Evolutionary conservation across 257 asterid genomes (phyloP).

Genomic region (Coffea canephora): DNA sequence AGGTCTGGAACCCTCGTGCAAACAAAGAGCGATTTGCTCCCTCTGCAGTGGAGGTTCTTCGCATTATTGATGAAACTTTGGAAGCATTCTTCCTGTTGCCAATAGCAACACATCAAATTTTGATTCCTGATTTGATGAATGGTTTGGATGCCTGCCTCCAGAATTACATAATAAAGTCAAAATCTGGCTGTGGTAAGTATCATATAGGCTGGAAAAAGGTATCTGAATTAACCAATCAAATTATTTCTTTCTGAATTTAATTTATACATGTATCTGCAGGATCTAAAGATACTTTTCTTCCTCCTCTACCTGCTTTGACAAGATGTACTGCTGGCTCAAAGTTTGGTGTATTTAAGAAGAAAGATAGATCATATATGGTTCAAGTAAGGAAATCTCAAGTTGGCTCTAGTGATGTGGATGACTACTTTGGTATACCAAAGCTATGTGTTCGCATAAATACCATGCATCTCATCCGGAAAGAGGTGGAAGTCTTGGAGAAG

Average conservation of each 20-base stretch:
- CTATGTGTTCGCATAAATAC: slow-evolving; percentile 81
- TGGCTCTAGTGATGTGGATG: slow-evolving; percentile 33
- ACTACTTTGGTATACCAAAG: slow-evolving; percentile 44
- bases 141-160: slow-evolving; percentile 76
- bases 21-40: slow-evolving; percentile 81
- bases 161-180: slow-evolving; percentile 54
- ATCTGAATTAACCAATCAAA: background rate
- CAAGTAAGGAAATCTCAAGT: slow-evolving; percentile 49
- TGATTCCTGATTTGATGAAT: slow-evolving; percentile 71
- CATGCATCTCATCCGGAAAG: slow-evolving; percentile 62
- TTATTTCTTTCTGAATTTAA: background rate
- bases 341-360: slow-evolving; percentile 65
- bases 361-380: slow-evolving; percentile 49
- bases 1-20: slow-evolving; percentile 85
- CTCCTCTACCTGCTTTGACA: slow-evolving; percentile 64
- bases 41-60: slow-evolving; percentile 90
- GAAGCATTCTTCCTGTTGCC: slow-evolving; percentile 97
- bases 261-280: slow-evolving; percentile 40
- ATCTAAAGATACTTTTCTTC: slow-evolving; percentile 55
- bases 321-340: slow-evolving; percentile 64
- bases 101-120: slow-evolving; percentile 78
- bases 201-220: slow-evolving; percentile 5
- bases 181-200: slow-evolving; percentile 75
- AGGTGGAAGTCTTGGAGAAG: slow-evolving; percentile 60
- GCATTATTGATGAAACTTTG: slow-evolving; percentile 73